Evolutionary conservation across 805 yeast species (phyloP).

Genomic region (Candida coleopterorum): DNA sequence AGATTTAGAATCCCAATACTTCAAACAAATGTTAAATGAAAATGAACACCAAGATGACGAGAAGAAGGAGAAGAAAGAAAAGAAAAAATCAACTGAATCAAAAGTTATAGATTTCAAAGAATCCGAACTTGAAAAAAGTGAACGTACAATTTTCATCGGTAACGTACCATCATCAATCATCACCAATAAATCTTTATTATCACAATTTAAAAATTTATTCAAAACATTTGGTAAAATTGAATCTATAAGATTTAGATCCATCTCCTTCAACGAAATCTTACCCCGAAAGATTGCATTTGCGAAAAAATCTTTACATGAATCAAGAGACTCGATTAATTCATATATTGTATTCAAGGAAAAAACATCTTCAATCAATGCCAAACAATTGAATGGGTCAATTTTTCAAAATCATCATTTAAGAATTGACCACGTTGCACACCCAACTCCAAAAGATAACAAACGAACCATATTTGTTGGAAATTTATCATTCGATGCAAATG

Average conservation of each 20-base stretch:
- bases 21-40: slow-evolving; percentile 40
- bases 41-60: slow-evolving; percentile 14
- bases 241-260: slow-evolving; percentile 86
- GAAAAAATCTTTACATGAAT: slow-evolving; percentile 68
- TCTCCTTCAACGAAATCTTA: slow-evolving; percentile 79
- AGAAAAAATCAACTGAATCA: slow-evolving; percentile 30
- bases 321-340: slow-evolving; percentile 80
- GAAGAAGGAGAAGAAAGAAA: slow-evolving; percentile 6
- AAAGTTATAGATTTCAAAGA: slow-evolving; percentile 57
- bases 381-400: slow-evolving; percentile 57
- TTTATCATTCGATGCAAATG: slow-evolving; percentile 86
- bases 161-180: slow-evolving; percentile 68
- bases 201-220: slow-evolving; percentile 64
- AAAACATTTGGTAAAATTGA: slow-evolving; percentile 49
- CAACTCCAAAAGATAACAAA: slow-evolving; percentile 77
- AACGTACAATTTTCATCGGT: slow-evolving; percentile 82
- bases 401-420: slow-evolving; percentile 75
- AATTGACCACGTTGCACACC: slow-evolving; percentile 92
- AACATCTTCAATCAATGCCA: slow-evolving; percentile 42
- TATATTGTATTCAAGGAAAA: slow-evolving; percentile 73
- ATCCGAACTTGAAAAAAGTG: slow-evolving; percentile 75
- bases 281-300: slow-evolving; percentile 92
- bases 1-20: slow-evolving; percentile 53
- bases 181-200: slow-evolving; percentile 55
- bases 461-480: slow-evolving; percentile 90